Evolutionary conservation across 73 alveolate genomes (phyloP), one percentile per base, ranked within the genome.

Genomic region (Blepharisma stoltei): DNA sequence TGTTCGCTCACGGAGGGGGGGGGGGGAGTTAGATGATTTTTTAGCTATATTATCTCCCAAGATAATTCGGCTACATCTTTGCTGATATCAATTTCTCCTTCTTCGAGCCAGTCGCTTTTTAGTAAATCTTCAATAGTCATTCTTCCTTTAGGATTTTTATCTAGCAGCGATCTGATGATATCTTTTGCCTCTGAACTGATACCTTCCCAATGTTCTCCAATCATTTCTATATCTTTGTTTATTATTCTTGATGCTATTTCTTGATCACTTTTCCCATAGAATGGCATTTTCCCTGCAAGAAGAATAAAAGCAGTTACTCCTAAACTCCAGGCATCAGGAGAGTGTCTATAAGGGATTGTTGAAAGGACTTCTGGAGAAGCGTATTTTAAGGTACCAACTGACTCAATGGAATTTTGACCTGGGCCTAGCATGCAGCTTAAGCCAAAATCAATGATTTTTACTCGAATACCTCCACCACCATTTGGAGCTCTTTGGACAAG

Each of bases 401-500:
- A 38, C 20, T 54, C 83, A 44, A 23, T 25, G 20, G 83, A 77
- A 11, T 11, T 44, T 67, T 77, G 70, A 7, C 69, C 81, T 53
- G 85, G 85, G 14, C 85, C 85, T 38, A 77, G 25, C 54, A 77
- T 65, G 43, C 55, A 47, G 46, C 83, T 65, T 66, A 77, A 55
- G 8, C 85, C 79, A 69, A 69, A 69, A 69, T 69, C 79, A 14
- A 38, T 46, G 43, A 69, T 25, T 44, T 69, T 69, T 69, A 43
- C 4, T 18, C 4, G 23, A 38, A 69, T 9, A 0, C 41, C 79
- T n/a, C 23, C 67, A 52, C 18, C 67, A 52, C 67, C 23, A 52
- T 52, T 20, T 32, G 73, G 23, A 21, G 75, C 38, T 47, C 78
- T 78, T 23, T 89, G 89, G 46, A 94, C 48, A 45, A 94, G 77